Evolutionary conservation across 345 rosid genomes (phyloP).

Genomic region (Trapa bicornis): DNA sequence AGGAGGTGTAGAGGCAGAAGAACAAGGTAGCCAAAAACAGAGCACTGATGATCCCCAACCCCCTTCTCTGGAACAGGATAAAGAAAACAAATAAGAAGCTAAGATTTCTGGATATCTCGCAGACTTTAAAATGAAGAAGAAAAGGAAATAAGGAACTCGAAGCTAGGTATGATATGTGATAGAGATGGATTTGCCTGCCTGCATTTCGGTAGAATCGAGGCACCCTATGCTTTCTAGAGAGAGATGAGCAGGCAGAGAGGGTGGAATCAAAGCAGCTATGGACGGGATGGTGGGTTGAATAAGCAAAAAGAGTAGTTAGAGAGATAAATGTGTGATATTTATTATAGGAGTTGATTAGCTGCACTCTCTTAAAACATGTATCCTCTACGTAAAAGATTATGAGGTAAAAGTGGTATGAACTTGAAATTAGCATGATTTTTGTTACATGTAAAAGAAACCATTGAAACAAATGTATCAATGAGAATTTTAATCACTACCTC

Average conservation of each 20-base stretch:
- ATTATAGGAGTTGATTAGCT: no score
- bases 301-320: no score
- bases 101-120: neutral
- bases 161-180: neutral
- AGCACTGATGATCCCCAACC: neutral
- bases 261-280: neutral
- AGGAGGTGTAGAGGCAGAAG: neutral
- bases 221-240: neutral
- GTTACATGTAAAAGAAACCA: no score
- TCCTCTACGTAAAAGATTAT: no score
- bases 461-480: no score
- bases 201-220: neutral
- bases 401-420: no score
- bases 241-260: neutral
- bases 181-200: constrained; percentile 5
- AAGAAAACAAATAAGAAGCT: neutral
- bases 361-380: no score
- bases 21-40: constrained; percentile 2
- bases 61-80: neutral
- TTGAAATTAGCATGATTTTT: no score
- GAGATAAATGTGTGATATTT: no score
- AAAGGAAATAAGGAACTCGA: neutral
- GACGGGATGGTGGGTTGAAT: no score
- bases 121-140: neutral
- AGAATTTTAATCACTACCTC: no score